Percentiles rank a stretch among this genome's conserved stretches.
These are phyloP conservation scores for Metschnikowia shivogae DNA, from an alignment of 805 yeast genomes.

Conservation along the genomic window DNA sequence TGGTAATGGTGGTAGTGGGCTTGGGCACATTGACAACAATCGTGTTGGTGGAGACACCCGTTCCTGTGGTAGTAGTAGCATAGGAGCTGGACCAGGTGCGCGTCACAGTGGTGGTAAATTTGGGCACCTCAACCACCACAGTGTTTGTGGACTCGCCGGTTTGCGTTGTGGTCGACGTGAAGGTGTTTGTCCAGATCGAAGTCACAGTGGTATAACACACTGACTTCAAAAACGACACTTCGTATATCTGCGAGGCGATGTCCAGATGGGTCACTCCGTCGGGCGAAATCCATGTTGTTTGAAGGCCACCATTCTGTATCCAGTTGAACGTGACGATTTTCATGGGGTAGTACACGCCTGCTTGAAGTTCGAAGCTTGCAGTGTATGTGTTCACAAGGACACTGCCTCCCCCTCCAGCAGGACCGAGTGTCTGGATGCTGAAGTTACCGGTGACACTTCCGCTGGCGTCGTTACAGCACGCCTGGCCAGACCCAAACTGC, in stretches of 20 bases:
- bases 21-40: conserved; percentile 8
- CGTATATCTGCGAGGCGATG: conserved; percentile 9
- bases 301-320: conserved; percentile 13
- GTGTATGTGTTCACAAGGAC: conserved; percentile 5
- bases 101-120: conserved; percentile 6
- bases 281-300: conserved; percentile 5
- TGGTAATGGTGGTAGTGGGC: conserved; percentile 8
- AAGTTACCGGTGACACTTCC: conserved; percentile 13
- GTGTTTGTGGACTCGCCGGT: conserved; percentile 17
- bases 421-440: conserved; percentile 11
- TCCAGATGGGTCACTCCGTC: conserved; percentile 3
- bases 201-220: conserved; percentile 7
- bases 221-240: conserved; percentile 7
- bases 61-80: conserved; percentile 6
- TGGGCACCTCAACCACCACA: conserved; percentile 14
- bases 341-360: conserved; percentile 14
- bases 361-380: conserved; percentile 8
- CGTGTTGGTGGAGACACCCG: conserved; percentile 7
- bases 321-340: conserved; percentile 17
- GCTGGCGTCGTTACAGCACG: conserved; percentile 16
- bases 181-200: conserved; percentile 4
- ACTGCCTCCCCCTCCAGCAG: conserved; percentile 12
- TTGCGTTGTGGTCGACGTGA: conserved; percentile 6
- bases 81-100: conserved; percentile 5
- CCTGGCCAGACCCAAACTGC: conserved; percentile 14